These are phyloP conservation scores for Gnaphalium uliginosum DNA, from an alignment of 129 eudicot species.

Conservation along the genomic window DNA sequence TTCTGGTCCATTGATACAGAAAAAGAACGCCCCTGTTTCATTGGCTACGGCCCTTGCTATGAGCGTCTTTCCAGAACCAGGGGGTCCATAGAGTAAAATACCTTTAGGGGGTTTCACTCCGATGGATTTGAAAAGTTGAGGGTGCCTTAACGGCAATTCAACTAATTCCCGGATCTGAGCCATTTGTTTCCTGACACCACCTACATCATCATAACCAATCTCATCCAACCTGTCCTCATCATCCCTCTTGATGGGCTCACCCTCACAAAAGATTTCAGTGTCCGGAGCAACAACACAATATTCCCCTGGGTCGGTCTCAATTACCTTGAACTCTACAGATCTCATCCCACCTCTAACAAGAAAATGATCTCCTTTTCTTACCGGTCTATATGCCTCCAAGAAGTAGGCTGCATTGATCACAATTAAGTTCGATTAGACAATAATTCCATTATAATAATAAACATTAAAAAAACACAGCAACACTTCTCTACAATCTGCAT, in stretches of 20 bases:
- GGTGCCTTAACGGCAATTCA: slow-evolving; percentile 69
- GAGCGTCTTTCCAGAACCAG: slow-evolving; percentile 78
- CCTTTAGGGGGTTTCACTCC: slow-evolving; percentile 84
- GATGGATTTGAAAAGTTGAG: slow-evolving; percentile 70
- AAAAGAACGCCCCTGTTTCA: slow-evolving; percentile 83
- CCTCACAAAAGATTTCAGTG: slow-evolving; percentile 74
- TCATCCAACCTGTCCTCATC: slow-evolving; percentile 78
- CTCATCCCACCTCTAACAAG: slow-evolving; percentile 79
- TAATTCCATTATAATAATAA: background rate
- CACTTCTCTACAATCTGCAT: background rate
- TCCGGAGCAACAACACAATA: slow-evolving; percentile 81
- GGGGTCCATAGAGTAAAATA: slow-evolving; percentile 76
- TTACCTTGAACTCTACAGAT: slow-evolving; percentile 69
- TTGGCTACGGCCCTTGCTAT: slow-evolving; percentile 82
- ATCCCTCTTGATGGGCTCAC: slow-evolving; percentile 70
- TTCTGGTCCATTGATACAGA: slow-evolving; percentile 75
- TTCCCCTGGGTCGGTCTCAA: slow-evolving; percentile 70
- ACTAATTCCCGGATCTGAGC: slow-evolving; percentile 88
- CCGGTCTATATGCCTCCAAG: slow-evolving; percentile 51
- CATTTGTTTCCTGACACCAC: slow-evolving; percentile 86
- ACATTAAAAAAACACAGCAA: background rate
- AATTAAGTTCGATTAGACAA: slow-evolving; percentile 4
- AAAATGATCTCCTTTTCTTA: slow-evolving; percentile 65
- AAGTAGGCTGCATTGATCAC: slow-evolving; percentile 36
- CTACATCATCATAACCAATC: slow-evolving; percentile 84